Conservation (phyloP, 148 eudicot species). For the Salicornia ramosissima region DNA sequence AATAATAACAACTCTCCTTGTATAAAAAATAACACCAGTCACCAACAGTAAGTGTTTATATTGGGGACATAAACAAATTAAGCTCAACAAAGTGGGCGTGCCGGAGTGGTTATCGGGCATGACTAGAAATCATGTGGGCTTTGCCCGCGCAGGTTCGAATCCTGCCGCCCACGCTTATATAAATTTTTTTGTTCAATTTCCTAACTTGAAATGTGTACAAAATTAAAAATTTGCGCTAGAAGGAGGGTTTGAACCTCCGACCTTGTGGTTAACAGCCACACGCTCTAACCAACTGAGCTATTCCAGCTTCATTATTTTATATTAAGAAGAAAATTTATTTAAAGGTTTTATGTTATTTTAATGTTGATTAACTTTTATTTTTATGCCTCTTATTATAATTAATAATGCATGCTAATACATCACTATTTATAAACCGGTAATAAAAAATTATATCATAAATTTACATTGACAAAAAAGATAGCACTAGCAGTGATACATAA, state of each 20-base stretch:
- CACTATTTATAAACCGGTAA: too few relatives aligned
- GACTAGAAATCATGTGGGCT: constrained; percentile 99
- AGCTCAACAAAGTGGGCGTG: constrained; percentile 61
- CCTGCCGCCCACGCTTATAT: constrained; percentile 34
- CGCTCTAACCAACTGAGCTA: constrained; percentile 60
- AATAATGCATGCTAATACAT: too few relatives aligned
- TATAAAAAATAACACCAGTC: too few relatives aligned
- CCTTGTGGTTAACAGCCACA: constrained; percentile 63
- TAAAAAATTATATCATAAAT: too few relatives aligned
- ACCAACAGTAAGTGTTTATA: too few relatives aligned
- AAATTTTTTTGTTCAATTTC: not conserved
- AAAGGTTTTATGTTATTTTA: too few relatives aligned
- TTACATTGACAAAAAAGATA: too few relatives aligned
- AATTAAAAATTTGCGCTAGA: constrained; percentile 28
- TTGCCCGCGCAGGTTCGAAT: constrained; percentile 68
- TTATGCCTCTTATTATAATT: too few relatives aligned
- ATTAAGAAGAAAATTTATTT: not conserved
- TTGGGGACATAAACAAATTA: too few relatives aligned
- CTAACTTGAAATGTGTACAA: not conserved
- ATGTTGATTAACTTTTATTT: too few relatives aligned
- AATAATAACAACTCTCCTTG: too few relatives aligned
- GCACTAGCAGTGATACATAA: too few relatives aligned
- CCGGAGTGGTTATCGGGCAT: constrained; percentile 99
- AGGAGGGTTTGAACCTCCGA: constrained; percentile 55
- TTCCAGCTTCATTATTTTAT: constrained; percentile 27